Percentiles rank a stretch among this genome's conserved stretches.
Evolutionary conservation across 2,329 filamentous ascomycete genomes (phyloP).

Genomic region (Nigrograna mackinnonii): DNA sequence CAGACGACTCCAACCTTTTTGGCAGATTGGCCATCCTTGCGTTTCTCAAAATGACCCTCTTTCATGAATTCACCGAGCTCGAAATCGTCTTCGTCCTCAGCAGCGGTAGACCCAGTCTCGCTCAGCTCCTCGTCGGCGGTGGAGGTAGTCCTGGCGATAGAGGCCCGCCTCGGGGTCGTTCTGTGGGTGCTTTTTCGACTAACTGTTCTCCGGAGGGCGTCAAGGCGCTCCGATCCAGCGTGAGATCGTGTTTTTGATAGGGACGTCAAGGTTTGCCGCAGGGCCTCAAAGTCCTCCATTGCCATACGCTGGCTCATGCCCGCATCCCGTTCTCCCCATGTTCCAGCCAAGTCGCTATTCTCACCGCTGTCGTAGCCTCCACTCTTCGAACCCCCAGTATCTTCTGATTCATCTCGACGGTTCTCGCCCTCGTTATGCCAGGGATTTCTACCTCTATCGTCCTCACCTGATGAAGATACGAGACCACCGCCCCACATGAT

Average conservation of each 20-base stretch:
- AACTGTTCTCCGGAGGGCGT: slow-evolving; percentile 25
- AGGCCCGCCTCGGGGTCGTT: slow-evolving; percentile 14
- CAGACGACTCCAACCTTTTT: slow-evolving; percentile 81
- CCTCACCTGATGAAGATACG: slow-evolving; percentile 19
- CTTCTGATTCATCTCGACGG: slow-evolving; percentile 17
- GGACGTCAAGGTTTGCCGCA: slow-evolving; percentile 58
- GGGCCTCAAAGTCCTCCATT: slow-evolving; percentile 63
- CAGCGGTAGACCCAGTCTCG: slow-evolving; percentile 30
- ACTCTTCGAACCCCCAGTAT: slow-evolving; percentile 7
- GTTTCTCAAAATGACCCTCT: slow-evolving; percentile 76
- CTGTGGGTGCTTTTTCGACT: slow-evolving; percentile 31
- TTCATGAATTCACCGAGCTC: slow-evolving; percentile 72
- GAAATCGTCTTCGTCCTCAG: slow-evolving; percentile 63
- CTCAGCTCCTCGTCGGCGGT: slow-evolving; percentile 22
- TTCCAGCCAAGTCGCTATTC: slow-evolving; percentile 49
- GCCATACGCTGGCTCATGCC: slow-evolving; percentile 58
- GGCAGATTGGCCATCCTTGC: slow-evolving; percentile 66
- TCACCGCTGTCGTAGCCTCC: slow-evolving; percentile 21
- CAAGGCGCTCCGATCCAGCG: slow-evolving; percentile 22
- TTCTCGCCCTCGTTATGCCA: slow-evolving; percentile 37
- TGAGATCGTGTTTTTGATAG: slow-evolving; percentile 50
- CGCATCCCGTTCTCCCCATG: slow-evolving; percentile 66
- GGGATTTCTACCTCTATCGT: slow-evolving; percentile 31
- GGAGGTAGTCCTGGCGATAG: slow-evolving; percentile 13
- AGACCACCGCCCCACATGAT: slow-evolving; percentile 26